These are phyloP conservation scores for Corymbia citriodora DNA, from an alignment of 441 rosid species.

Conservation along the genomic window DNA sequence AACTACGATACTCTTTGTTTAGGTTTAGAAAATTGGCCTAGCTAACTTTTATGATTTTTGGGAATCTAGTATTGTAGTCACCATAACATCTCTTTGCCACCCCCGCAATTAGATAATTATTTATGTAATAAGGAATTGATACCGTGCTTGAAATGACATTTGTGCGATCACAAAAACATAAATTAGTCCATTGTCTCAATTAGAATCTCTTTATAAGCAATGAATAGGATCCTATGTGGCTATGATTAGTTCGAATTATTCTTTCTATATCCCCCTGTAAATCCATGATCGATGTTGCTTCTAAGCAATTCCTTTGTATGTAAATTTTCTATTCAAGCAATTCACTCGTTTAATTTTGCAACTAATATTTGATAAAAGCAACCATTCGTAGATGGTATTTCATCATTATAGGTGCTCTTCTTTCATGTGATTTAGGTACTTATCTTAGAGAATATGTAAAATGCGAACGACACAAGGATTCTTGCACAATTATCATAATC, in stretches of 20 bases:
- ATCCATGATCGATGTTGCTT: not conserved
- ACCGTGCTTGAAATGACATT: not conserved
- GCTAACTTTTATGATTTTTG: not conserved
- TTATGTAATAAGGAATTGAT: not conserved
- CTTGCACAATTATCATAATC: not conserved
- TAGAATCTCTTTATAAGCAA: not conserved
- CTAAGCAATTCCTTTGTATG: fast-evolving
- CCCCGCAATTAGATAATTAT: not conserved
- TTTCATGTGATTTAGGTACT: not conserved
- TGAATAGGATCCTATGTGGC: not conserved
- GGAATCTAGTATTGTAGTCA: not conserved
- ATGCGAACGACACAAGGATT: not conserved
- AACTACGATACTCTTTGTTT: not conserved
- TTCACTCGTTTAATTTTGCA: not conserved
- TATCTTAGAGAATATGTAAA: not conserved
- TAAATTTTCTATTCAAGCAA: not conserved
- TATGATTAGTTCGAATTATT: not conserved
- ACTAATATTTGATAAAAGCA: not conserved
- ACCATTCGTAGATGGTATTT: not conserved
- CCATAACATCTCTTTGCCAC: not conserved
- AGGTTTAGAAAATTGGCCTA: not conserved
- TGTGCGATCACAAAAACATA: not conserved
- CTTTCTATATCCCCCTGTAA: not conserved
- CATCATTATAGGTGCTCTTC: not conserved
- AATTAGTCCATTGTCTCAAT: not conserved